These are phyloP conservation scores for Suillus luteus DNA, from an alignment of 768 basidiomycete species.

Conservation along the genomic window DNA sequence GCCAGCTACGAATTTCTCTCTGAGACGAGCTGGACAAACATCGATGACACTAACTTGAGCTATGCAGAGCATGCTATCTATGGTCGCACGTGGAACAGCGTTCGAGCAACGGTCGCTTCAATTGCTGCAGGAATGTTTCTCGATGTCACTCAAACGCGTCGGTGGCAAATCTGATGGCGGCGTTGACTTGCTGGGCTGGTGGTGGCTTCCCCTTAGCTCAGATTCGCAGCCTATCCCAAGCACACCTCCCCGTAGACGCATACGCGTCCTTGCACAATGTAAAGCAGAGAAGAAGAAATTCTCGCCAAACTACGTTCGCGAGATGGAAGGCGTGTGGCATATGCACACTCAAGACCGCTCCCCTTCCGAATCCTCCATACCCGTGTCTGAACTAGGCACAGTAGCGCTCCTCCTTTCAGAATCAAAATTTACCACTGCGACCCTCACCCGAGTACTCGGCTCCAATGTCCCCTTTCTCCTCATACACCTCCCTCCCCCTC, in stretches of 20 bases:
- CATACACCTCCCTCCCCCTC: conserved; percentile 62
- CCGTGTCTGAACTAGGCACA: conserved; percentile 15
- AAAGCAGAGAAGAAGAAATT: conserved; percentile 87
- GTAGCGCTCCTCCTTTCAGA: conserved; percentile 83
- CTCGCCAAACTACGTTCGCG: conserved; percentile 79
- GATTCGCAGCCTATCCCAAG: conserved; percentile 10
- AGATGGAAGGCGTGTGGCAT: conserved; percentile 87
- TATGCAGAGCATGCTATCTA: conserved; percentile 33
- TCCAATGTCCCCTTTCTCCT: conserved; percentile 81
- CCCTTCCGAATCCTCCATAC: not conserved
- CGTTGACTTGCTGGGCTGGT: conserved; percentile 88
- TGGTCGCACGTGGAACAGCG: conserved; percentile 66
- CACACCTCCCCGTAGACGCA: conserved; percentile 42
- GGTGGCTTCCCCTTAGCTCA: conserved; percentile 68
- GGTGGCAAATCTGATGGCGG: conserved; percentile 92
- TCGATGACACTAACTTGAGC: too few relatives aligned
- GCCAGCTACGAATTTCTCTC: too few relatives aligned
- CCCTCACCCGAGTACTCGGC: conserved; percentile 68
- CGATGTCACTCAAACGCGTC: conserved; percentile 78
- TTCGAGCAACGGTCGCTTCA: conserved; percentile 73
- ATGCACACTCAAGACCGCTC: conserved; percentile 19
- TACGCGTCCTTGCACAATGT: conserved; percentile 86
- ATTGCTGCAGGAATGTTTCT: conserved; percentile 62
- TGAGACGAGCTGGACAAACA: too few relatives aligned
- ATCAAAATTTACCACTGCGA: conserved; percentile 74